Conservation (phyloP, 305 asterid genomes). For the Fraxinus paxiana region DNA sequence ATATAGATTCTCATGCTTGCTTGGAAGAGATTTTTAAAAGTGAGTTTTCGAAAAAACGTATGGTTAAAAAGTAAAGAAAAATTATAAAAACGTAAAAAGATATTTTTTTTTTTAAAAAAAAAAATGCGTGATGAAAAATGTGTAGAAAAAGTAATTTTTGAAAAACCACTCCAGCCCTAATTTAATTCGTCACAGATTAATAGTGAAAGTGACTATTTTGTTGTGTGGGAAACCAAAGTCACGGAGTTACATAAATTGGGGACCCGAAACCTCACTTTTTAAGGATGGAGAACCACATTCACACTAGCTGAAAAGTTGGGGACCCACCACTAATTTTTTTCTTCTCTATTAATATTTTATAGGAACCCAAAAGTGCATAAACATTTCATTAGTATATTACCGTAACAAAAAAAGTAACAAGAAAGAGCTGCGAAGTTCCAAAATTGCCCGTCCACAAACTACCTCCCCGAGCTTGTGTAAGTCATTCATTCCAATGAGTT, state of each 20-base stretch:
- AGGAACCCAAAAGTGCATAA: not conserved
- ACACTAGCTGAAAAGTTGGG: not conserved
- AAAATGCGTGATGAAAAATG: not conserved
- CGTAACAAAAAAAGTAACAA: not conserved
- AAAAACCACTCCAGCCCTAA: not conserved
- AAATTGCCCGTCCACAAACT: conserved; percentile 33
- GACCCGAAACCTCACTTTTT: not conserved
- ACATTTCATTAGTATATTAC: not conserved
- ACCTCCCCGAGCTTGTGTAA: conserved; percentile 6
- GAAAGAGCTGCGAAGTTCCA: conserved; percentile 21
- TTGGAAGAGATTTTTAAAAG: not conserved
- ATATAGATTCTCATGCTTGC: not conserved
- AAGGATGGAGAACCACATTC: not conserved
- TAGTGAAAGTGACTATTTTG: not conserved
- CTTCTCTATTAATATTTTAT: not conserved
- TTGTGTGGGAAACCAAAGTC: not conserved
- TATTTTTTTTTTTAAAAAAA: too few relatives aligned
- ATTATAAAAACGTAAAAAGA: too few relatives aligned
- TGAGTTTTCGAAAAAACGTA: not conserved
- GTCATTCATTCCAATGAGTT: conserved; percentile 36
- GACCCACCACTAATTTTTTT: not conserved
- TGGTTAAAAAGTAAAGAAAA: too few relatives aligned
- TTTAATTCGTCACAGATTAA: not conserved
- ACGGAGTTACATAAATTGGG: not conserved
- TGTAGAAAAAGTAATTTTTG: not conserved